phyloP scores from a whole-genome alignment of 73 alveolate genomes.

The Symbiodinium natans region DNA sequence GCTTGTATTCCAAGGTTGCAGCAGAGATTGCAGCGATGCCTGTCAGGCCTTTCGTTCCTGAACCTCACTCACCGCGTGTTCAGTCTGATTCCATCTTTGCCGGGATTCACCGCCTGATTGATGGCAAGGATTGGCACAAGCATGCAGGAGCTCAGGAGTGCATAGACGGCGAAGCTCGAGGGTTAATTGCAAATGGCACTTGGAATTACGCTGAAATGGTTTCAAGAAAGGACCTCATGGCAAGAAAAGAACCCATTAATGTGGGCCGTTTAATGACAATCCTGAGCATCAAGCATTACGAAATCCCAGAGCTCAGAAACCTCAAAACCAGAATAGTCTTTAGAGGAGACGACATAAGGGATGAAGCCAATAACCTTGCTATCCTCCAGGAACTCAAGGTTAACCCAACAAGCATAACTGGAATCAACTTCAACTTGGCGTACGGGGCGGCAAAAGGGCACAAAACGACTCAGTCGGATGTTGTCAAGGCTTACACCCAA shows the following conservation, averaged over 20 bases:
- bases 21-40: background rate
- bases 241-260: background rate
- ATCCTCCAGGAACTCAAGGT: background rate
- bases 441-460: background rate
- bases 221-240: background rate
- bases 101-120: background rate
- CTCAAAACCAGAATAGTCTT: background rate
- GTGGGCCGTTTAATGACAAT: background rate
- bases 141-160: background rate
- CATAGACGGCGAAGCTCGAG: background rate
- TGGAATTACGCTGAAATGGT: background rate
- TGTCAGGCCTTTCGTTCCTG: background rate
- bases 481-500: constrained; percentile 15
- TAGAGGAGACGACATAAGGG: background rate
- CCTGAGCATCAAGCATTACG: background rate
- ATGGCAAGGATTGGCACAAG: background rate
- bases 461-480: background rate
- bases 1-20: background rate
- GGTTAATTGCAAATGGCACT: background rate
- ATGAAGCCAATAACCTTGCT: background rate
- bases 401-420: background rate
- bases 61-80: background rate
- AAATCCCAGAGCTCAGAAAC: background rate
- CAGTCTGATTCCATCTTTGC: background rate
- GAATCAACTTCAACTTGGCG: background rate